Evolutionary conservation across 2,329 filamentous ascomycete species (phyloP).

Genomic region (Aureobasidium leucospermi): DNA sequence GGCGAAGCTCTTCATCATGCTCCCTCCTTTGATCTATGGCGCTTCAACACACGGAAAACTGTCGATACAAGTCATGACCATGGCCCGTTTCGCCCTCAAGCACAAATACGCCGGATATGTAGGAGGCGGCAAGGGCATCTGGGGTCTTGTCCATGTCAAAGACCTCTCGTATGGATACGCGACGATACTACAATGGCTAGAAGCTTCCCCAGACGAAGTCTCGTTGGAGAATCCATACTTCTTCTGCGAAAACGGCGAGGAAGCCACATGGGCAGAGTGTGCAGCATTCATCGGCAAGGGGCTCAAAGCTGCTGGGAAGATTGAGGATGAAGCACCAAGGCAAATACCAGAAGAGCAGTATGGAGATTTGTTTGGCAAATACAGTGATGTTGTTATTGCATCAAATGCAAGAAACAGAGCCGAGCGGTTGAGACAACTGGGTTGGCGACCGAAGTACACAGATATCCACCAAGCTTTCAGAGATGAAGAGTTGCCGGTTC

Average conservation of each 20-base stretch:
- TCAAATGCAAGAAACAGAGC: constrained; percentile 38
- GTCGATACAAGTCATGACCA: constrained; percentile 41
- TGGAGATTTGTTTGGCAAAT: constrained; percentile 27
- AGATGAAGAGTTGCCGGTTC: constrained; percentile 38
- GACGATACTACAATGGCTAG: constrained; percentile 39
- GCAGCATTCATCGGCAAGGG: constrained; percentile 32
- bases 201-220: constrained; percentile 25
- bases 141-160: constrained; percentile 40
- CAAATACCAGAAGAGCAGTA: constrained; percentile 32
- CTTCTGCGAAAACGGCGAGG: constrained; percentile 41
- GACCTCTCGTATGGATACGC: constrained; percentile 43
- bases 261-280: constrained; percentile 38
- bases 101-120: constrained; percentile 40
- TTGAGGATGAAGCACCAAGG: constrained; percentile 30
- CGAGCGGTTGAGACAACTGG: constrained; percentile 37
- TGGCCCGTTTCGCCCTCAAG: constrained; percentile 42
- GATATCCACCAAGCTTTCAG: constrained; percentile 31
- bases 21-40: constrained; percentile 44
- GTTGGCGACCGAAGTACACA: constrained; percentile 42
- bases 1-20: constrained; percentile 42
- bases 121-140: constrained; percentile 36
- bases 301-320: constrained; percentile 32
- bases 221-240: constrained; percentile 41
- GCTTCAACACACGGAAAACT: constrained; percentile 32
- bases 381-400: constrained; percentile 33